Evolutionary conservation across 2,329 filamentous ascomycete species (phyloP).

Genomic region (Colletotrichum lentis): DNA sequence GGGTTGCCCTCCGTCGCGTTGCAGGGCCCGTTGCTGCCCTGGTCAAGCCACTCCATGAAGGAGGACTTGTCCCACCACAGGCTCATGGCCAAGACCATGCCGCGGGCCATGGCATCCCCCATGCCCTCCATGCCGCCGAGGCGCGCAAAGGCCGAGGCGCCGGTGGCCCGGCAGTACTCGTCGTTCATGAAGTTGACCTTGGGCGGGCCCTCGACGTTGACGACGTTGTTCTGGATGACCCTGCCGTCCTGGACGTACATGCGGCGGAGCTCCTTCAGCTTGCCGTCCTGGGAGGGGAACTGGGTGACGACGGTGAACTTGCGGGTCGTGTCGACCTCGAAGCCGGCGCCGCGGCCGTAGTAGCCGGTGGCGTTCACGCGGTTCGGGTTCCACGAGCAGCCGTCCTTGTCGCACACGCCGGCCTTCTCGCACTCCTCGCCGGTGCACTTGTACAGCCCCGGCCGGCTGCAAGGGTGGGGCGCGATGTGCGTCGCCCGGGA

Average conservation of each 20-base stretch:
- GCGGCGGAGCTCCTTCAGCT: constrained; percentile 56
- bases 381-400: constrained; percentile 52
- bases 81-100: constrained; percentile 63
- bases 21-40: constrained; percentile 61
- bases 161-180: constrained; percentile 41
- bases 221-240: constrained; percentile 52
- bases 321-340: constrained; percentile 42
- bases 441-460: constrained; percentile 53
- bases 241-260: constrained; percentile 59
- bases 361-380: constrained; percentile 38
- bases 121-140: constrained; percentile 53
- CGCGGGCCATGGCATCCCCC: constrained; percentile 55
- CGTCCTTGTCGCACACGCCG: constrained; percentile 50
- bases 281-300: constrained; percentile 48
- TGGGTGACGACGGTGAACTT: constrained; percentile 54
- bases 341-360: constrained; percentile 39
- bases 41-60: constrained; percentile 67
- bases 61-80: constrained; percentile 64
- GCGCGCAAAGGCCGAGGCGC: constrained; percentile 42
- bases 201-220: constrained; percentile 38
- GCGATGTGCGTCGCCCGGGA: constrained; percentile 65
- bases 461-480: constrained; percentile 63
- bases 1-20: constrained; percentile 62
- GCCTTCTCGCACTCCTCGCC: constrained; percentile 42
- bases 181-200: constrained; percentile 44